Evolutionary conservation across 2,329 filamentous ascomycete genomes (phyloP), one percentile per base, ranked within the genome.

Genomic region (Botrytis deweyae): DNA sequence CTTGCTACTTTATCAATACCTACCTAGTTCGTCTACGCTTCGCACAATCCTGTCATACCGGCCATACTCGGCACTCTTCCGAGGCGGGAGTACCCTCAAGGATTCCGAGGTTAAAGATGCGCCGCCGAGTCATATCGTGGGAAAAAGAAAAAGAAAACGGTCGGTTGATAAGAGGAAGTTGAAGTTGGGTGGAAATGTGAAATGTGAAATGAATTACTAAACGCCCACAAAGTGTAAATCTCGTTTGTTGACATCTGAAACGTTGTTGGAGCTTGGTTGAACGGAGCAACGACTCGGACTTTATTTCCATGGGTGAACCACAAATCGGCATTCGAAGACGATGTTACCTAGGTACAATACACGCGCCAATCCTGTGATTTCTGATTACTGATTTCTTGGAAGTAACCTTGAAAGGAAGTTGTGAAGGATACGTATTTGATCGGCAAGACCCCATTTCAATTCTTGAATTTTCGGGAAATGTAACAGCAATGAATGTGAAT

Each of bases 291-390:
- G 36, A 25, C 25, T 58, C 49, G 66, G 66, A 42, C 49, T 42
- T 25, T 44, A 33, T 58, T 59, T 16, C 49, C 8, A 68, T 68
- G 58, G 65, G 65, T 55, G 46, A 68, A 68, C 8, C 46, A 55
- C 18, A n/a, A 63, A 38, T 40, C 65, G 36, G 46, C 33, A 40
- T 40, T 29, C 33, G 38, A 22, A 36, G 49, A 52, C 42, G 25
- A 55, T 55, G 46, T 55, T 38, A 55, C 42, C 42, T 44, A 44
- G 16, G 16, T 44, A 18, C 33, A 16, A 55, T 42, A 55, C 46
- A 58, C 46, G 36, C 65, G 65, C 65, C 65, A 68, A 55, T 58
- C 36, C 25, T 55, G 65, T 68, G 65, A 68, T 68, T 58, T 58
- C 52, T 29, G 52, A 58, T 58, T 29, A 29, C 52, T 18, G 52